Conservation (phyloP, 352 stramenopile genomes). For the Pythium periplocum region DNA sequence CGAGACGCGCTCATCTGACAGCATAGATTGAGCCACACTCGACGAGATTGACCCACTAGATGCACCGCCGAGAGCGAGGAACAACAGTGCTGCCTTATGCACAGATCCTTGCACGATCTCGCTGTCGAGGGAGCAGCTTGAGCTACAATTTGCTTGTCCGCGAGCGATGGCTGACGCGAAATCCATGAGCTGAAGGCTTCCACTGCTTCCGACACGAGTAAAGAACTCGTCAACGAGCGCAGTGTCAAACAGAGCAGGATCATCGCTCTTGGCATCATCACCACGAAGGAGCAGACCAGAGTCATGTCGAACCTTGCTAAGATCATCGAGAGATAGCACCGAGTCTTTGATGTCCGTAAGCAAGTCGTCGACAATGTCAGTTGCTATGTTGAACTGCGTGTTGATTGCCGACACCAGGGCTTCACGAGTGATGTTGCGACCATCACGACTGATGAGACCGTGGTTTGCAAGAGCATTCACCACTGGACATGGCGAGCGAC, state of each 20-base stretch:
- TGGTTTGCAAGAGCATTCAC: constrained; percentile 36
- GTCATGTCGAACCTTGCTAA: constrained; percentile 6
- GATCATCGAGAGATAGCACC: constrained; percentile 4
- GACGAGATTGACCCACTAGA: not conserved
- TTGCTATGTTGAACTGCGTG: constrained; percentile 16
- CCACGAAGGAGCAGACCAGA: constrained; percentile 4
- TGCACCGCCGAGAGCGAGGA: not conserved
- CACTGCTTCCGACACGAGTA: constrained; percentile 1
- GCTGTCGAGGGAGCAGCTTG: not conserved
- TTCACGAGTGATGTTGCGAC: constrained; percentile 12
- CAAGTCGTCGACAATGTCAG: constrained; percentile 4
- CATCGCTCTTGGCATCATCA: not conserved
- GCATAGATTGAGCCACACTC: not conserved
- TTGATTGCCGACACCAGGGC: constrained; percentile 10
- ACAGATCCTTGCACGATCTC: constrained; percentile 3
- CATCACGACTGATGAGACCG: constrained; percentile 24
- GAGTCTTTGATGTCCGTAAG: not conserved
- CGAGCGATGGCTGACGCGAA: constrained; percentile 3
- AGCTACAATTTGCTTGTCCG: not conserved
- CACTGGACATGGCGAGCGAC: constrained; percentile 27
- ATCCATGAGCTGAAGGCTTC: constrained; percentile 3
- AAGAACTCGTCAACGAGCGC: constrained; percentile 10
- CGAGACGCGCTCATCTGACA: constrained; percentile 8
- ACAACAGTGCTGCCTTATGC: constrained; percentile 3
- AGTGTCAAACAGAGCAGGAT: constrained; percentile 7